Conservation (phyloP, 108 stramenopile genomes). For the Cyclotella distinguenda region DNA sequence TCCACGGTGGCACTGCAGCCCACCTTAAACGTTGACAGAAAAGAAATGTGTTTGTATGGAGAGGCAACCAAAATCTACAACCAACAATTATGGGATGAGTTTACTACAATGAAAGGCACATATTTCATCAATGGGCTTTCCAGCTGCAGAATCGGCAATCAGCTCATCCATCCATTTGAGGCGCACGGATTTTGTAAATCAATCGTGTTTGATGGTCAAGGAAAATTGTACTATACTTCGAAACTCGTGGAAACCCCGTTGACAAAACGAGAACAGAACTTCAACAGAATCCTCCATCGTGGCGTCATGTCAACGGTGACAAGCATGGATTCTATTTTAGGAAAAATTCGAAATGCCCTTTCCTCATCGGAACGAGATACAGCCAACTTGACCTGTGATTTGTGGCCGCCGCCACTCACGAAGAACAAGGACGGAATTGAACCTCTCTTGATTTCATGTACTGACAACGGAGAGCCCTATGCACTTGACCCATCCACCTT, state of each 20-base stretch:
- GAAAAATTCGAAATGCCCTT: slow-evolving; percentile 10
- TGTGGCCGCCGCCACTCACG: slow-evolving; percentile 8
- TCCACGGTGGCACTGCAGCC: slow-evolving; percentile 11
- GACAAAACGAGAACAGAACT: background rate
- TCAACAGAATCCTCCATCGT: background rate
- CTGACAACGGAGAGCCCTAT: slow-evolving; percentile 12
- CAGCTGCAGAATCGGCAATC: slow-evolving; percentile 8
- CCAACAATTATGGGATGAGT: slow-evolving; percentile 4
- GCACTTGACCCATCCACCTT: slow-evolving; percentile 5
- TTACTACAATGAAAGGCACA: slow-evolving; percentile 5
- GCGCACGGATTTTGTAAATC: slow-evolving; percentile 11
- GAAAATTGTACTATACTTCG: slow-evolving; percentile 7
- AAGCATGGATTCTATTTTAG: background rate
- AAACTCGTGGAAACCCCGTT: slow-evolving; percentile 8
- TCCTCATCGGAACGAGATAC: slow-evolving; percentile 11
- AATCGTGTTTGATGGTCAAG: slow-evolving; percentile 7
- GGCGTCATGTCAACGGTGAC: slow-evolving; percentile 13
- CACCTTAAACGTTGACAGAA: background rate
- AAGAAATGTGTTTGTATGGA: slow-evolving; percentile 3
- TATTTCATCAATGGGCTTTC: slow-evolving; percentile 12
- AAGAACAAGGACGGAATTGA: slow-evolving; percentile 11
- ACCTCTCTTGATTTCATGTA: slow-evolving; percentile 5
- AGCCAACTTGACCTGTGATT: slow-evolving; percentile 2
- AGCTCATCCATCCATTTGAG: slow-evolving; percentile 10
- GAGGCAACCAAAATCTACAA: background rate